Evolutionary conservation across 2,329 filamentous ascomycete genomes (phyloP).

Genomic region (Aspergillus sp.): DNA sequence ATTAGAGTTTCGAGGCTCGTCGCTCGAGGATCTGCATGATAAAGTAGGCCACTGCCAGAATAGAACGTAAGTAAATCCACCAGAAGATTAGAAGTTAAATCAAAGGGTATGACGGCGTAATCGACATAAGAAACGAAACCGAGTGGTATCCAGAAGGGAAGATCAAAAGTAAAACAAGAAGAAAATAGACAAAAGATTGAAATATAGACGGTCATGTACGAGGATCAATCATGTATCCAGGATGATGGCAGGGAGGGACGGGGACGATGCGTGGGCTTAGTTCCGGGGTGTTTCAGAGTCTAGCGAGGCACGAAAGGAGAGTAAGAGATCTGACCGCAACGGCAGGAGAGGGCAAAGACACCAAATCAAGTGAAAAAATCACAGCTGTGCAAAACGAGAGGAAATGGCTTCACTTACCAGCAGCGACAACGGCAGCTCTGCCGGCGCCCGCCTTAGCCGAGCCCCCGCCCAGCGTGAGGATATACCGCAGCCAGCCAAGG

Average conservation of each 20-base stretch:
- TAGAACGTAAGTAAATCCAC: not conserved
- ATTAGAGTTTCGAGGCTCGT: conserved; percentile 31
- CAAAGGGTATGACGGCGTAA: not conserved
- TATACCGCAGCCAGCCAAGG: conserved; percentile 38
- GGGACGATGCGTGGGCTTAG: not conserved
- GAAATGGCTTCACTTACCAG: conserved; percentile 36
- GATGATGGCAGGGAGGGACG: not conserved
- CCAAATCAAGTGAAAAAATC: conserved; percentile 3
- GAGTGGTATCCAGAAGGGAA: not conserved
- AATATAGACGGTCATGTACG: not conserved
- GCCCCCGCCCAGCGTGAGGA: conserved; percentile 43
- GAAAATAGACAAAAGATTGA: not conserved
- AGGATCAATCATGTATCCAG: not conserved
- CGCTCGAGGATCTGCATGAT: conserved; percentile 34
- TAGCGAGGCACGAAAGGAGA: not conserved
- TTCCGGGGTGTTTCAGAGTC: not conserved
- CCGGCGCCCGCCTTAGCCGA: conserved; percentile 36
- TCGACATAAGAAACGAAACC: not conserved
- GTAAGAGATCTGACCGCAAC: conserved; percentile 4
- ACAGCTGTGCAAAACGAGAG: not conserved
- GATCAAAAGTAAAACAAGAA: not conserved
- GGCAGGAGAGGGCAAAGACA: not conserved
- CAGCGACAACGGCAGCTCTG: conserved; percentile 35
- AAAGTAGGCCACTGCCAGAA: conserved; percentile 31
- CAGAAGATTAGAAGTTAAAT: not conserved